Evolutionary conservation across 2,329 filamentous ascomycete species (phyloP).

Genomic region (Stylonectria norvegica): DNA sequence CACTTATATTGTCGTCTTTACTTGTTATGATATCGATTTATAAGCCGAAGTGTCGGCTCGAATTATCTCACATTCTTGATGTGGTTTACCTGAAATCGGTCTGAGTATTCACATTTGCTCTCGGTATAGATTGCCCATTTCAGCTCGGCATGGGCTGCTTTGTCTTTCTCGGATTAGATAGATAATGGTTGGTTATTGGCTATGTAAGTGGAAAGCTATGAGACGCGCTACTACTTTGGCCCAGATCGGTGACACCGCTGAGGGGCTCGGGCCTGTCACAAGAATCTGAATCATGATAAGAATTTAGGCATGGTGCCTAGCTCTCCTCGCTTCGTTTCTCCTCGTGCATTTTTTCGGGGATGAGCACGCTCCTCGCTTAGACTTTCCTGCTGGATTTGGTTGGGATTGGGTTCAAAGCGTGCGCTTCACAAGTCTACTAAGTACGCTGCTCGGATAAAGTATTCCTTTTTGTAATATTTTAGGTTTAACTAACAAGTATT

Average conservation of each 20-base stretch:
- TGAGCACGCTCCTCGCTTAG: not conserved
- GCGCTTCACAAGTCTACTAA: no score
- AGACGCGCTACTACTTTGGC: not conserved
- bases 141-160: not conserved
- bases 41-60: not conserved
- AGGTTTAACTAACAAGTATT: no score
- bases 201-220: not conserved
- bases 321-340: not conserved
- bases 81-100: no score
- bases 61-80: constrained; percentile 1
- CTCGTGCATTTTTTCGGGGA: not conserved
- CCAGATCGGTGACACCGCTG: no score
- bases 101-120: no score
- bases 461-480: not conserved
- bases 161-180: not conserved
- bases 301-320: not conserved
- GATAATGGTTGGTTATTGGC: not conserved
- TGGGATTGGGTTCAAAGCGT: not conserved
- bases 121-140: constrained; percentile 1
- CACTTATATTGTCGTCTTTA: not conserved
- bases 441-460: not conserved
- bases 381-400: not conserved
- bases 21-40: no score
- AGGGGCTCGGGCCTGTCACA: no score
- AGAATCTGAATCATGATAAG: not conserved